These are phyloP conservation scores for Colletotrichum ledebouriae DNA, from an alignment of 2,329 filamentous ascomycete species.

Conservation along the genomic window DNA sequence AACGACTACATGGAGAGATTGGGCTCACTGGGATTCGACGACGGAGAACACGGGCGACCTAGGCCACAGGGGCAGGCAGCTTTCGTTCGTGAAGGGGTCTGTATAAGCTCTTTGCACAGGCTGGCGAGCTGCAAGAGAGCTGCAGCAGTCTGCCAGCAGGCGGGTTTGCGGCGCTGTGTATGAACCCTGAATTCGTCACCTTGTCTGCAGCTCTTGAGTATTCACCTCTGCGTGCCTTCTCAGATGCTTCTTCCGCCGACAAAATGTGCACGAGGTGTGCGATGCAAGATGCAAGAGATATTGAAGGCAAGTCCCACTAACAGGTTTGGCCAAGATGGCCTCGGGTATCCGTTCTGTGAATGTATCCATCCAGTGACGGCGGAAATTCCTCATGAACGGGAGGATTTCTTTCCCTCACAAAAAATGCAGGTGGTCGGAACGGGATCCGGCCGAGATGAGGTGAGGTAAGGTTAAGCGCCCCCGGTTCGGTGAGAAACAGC, in stretches of 20 bases:
- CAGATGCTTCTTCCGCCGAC: neutral
- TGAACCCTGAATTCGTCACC: constrained; percentile 35
- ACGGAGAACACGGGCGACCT: neutral
- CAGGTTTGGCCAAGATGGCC: neutral
- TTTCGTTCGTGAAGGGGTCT: constrained; percentile 9
- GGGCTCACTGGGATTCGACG: neutral
- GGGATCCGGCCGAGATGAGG: constrained; percentile 21
- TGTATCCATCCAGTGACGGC: neutral
- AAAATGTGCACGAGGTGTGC: neutral
- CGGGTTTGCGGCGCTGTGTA: constrained; percentile 36
- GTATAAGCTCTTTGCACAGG: constrained; percentile 6
- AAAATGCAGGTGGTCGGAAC: neutral
- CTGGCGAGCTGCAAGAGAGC: constrained; percentile 18
- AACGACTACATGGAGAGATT: neutral
- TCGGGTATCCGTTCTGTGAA: neutral
- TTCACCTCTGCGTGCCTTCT: neutral
- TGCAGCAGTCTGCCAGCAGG: neutral
- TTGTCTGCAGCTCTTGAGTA: neutral
- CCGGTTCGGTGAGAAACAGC: no score
- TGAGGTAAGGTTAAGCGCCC: neutral
- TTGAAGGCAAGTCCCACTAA: no score
- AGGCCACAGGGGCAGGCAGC: no score
- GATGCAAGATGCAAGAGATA: neutral
- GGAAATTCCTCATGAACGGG: constrained; percentile 1
- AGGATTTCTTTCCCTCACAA: neutral